These are phyloP conservation scores for Micromonas commoda DNA, from an alignment of 139 green algal genomes.

Conservation along the genomic window DNA sequence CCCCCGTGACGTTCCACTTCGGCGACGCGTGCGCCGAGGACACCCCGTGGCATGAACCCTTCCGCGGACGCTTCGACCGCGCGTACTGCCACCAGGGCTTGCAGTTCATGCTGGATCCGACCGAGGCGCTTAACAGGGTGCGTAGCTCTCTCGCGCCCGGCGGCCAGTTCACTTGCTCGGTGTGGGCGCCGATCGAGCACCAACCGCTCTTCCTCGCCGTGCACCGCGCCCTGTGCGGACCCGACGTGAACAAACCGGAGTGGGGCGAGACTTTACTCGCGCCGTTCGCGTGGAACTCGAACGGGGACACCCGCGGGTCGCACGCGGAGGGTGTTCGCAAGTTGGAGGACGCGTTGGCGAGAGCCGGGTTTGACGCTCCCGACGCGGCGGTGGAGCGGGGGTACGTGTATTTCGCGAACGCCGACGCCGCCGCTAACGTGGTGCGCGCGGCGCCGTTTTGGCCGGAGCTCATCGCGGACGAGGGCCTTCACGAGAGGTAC, in stretches of 20 bases:
- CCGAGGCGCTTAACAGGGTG: not conserved
- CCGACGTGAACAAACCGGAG: not conserved
- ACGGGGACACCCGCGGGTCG: not conserved
- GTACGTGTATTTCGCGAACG: not conserved
- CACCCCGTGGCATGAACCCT: not conserved
- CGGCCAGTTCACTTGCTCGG: slow-evolving; percentile 4
- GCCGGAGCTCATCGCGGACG: not conserved
- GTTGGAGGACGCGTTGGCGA: not conserved
- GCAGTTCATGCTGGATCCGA: slow-evolving; percentile 10
- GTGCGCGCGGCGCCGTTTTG: not conserved
- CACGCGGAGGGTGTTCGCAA: not conserved
- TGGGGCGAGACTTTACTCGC: not conserved
- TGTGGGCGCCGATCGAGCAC: not conserved
- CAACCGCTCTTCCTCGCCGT: not conserved
- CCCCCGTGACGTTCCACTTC: not conserved
- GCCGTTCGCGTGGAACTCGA: not conserved
- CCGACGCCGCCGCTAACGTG: not conserved
- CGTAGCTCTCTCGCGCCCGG: not conserved
- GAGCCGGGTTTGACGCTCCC: not conserved
- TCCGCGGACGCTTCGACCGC: not conserved
- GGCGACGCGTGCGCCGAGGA: not conserved
- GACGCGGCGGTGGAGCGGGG: not conserved
- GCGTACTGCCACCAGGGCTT: slow-evolving; percentile 20
- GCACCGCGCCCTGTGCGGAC: not conserved
- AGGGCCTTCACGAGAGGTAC: not conserved